Percentiles rank a stretch among this genome's conserved stretches.
Evolutionary conservation across 108 stramenopile species (phyloP).

Genomic region (Aurantiochytrium sp.): DNA sequence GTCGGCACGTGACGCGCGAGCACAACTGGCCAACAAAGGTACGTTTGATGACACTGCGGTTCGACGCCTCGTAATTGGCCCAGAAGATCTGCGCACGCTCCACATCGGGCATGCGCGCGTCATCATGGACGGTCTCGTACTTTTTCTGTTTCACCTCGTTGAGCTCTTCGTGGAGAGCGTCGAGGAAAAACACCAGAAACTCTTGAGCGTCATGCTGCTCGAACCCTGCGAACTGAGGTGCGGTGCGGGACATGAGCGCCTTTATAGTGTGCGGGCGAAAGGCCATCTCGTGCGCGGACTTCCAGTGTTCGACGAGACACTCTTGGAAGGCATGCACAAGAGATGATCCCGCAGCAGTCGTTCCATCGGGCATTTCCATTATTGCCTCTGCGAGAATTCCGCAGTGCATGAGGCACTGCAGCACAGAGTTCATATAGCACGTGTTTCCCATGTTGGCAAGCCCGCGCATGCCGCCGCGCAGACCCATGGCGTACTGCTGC

Average conservation of each 20-base stretch:
- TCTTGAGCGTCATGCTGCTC: constrained; percentile 99
- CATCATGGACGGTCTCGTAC: constrained; percentile 79
- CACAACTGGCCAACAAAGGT: constrained; percentile 53
- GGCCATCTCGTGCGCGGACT: constrained; percentile 63
- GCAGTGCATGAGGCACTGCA: constrained; percentile 47
- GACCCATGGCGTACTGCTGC: background rate
- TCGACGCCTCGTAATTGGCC: constrained; percentile 50
- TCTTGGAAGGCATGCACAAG: constrained; percentile 33
- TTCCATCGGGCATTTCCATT: constrained; percentile 67
- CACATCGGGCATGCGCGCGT: constrained; percentile 67
- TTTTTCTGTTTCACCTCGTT: constrained; percentile 80
- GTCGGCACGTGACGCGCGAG: constrained; percentile 40
- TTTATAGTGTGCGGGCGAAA: constrained; percentile 78
- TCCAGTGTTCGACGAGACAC: constrained; percentile 88
- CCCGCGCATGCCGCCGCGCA: background rate
- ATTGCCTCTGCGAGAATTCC: constrained; percentile 80
- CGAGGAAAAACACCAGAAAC: constrained; percentile 86
- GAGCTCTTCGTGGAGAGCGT: constrained; percentile 95
- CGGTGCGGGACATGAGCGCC: constrained; percentile 73
- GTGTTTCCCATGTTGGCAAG: constrained; percentile 49
- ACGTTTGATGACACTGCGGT: constrained; percentile 40
- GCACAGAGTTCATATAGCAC: constrained; percentile 46
- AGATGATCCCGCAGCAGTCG: constrained; percentile 63
- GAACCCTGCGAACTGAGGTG: constrained; percentile 89
- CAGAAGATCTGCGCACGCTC: constrained; percentile 82